Evolutionary conservation across 495 filamentous ascomycete species (phyloP).

Genomic region (Poronia punctata): DNA sequence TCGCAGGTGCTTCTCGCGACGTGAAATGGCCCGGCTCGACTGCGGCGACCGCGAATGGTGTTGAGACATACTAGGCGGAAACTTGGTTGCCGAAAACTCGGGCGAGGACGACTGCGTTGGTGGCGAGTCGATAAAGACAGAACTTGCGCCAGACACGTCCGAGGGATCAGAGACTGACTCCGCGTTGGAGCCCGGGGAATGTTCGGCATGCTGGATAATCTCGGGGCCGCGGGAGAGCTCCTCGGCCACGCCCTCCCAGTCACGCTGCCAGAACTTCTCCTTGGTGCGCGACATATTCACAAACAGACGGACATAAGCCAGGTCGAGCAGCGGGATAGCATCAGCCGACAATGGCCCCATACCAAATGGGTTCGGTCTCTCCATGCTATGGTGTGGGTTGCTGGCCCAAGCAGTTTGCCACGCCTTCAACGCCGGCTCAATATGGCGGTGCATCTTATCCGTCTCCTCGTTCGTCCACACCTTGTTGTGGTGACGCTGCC

Average conservation of each 20-base stretch:
- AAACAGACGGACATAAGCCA: constrained; percentile 89
- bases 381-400: constrained; percentile 78
- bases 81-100: constrained; percentile 36
- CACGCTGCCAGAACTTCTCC: constrained; percentile 89
- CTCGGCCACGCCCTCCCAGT: constrained; percentile 89
- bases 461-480: constrained; percentile 90
- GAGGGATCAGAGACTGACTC: constrained; percentile 46
- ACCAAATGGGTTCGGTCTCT: constrained; percentile 86
- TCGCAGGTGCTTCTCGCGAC: constrained; percentile 78
- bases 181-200: constrained; percentile 49
- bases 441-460: constrained; percentile 92
- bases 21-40: constrained; percentile 29
- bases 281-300: constrained; percentile 89
- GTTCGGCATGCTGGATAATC: constrained; percentile 67
- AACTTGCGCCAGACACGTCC: constrained; percentile 41
- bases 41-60: constrained; percentile 19
- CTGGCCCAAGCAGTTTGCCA: constrained; percentile 94
- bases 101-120: constrained; percentile 48
- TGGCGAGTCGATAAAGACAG: constrained; percentile 49
- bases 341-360: constrained; percentile 85
- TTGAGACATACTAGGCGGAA: constrained; percentile 16
- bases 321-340: constrained; percentile 86
- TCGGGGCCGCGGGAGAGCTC: constrained; percentile 77
- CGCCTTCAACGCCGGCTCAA: constrained; percentile 87
- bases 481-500: constrained; percentile 82